Evolutionary conservation across 768 basidiomycete genomes (phyloP).

Genomic region (Boletus vermiculosoides): DNA sequence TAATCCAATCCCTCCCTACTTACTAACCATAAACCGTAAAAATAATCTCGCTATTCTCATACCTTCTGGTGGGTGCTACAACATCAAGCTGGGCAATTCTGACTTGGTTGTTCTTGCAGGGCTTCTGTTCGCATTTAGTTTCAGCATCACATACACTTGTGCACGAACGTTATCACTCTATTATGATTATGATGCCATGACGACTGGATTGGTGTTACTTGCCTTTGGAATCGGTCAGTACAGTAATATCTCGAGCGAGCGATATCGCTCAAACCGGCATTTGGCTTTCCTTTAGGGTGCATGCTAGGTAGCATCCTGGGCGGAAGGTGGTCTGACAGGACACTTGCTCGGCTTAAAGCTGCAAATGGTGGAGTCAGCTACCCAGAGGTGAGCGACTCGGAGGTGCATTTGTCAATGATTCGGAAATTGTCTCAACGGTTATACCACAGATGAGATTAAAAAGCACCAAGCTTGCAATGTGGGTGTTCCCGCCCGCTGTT

Average conservation of each 20-base stretch:
- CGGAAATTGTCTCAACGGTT: neutral
- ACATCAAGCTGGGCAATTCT: neutral
- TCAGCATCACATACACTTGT: slow-evolving; percentile 70
- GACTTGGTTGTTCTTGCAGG: slow-evolving; percentile 39
- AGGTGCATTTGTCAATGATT: neutral
- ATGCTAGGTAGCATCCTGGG: slow-evolving; percentile 57
- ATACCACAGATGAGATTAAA: slow-evolving; percentile 64
- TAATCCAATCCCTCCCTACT: slow-evolving; percentile 67
- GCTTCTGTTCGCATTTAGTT: slow-evolving; percentile 67
- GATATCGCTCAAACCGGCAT: neutral
- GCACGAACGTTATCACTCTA: slow-evolving; percentile 63
- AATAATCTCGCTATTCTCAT: slow-evolving; percentile 68
- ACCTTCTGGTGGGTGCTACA: slow-evolving; percentile 28
- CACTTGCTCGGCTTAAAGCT: slow-evolving; percentile 45
- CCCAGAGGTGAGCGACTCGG: slow-evolving; percentile 56
- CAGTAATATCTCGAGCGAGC: neutral
- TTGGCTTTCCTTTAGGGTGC: slow-evolving; percentile 34
- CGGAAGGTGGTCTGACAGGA: slow-evolving; percentile 58
- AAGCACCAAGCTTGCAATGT: slow-evolving; percentile 59
- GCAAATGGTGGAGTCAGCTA: slow-evolving; percentile 48
- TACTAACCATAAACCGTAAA: slow-evolving; percentile 52
- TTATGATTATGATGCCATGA: slow-evolving; percentile 69
- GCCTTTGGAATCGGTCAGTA: slow-evolving; percentile 65
- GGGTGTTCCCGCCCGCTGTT: slow-evolving; percentile 52
- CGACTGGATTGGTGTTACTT: slow-evolving; percentile 76